These are phyloP conservation scores for Pichia sp. DNA, from an alignment of 1,139 yeast genomes.

Conservation along the genomic window DNA sequence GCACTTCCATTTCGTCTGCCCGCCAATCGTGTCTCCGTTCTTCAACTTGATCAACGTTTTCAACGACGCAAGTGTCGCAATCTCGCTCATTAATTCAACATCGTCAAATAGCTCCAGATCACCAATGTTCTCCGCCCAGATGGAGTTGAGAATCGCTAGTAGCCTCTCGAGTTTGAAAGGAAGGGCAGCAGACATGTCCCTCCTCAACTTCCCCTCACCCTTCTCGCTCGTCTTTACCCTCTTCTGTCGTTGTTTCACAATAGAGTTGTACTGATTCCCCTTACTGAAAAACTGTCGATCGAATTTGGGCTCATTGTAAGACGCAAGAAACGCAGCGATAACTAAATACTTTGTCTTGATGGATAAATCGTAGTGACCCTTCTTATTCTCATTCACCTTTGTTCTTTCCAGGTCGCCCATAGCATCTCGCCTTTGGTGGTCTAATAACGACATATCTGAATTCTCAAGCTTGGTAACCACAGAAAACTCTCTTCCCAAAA, in stretches of 20 bases:
- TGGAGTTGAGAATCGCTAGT: conserved; percentile 48
- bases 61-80: conserved; percentile 47
- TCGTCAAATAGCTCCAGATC: conserved; percentile 37
- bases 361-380: conserved; percentile 39
- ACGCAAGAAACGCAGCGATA: conserved; percentile 52
- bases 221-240: conserved; percentile 30
- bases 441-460: conserved; percentile 15
- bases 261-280: conserved; percentile 20
- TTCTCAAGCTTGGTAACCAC: conserved; percentile 22
- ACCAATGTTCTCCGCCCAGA: conserved; percentile 33
- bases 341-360: conserved; percentile 46
- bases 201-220: conserved; percentile 36
- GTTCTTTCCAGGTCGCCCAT: conserved; percentile 4
- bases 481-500: conserved; percentile 26
- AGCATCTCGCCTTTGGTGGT: conserved; percentile 5
- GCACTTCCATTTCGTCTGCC: conserved; percentile 52
- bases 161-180: conserved; percentile 50
- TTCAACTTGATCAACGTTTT: conserved; percentile 39
- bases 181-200: conserved; percentile 42
- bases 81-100: conserved; percentile 46
- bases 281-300: conserved; percentile 36
- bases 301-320: conserved; percentile 42
- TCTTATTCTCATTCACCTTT: conserved; percentile 5
- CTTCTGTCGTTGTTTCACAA: conserved; percentile 27
- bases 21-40: conserved; percentile 47